phyloP scores from a whole-genome alignment of 176 grass and related monocot genomes.

The Hordeum marinum region DNA sequence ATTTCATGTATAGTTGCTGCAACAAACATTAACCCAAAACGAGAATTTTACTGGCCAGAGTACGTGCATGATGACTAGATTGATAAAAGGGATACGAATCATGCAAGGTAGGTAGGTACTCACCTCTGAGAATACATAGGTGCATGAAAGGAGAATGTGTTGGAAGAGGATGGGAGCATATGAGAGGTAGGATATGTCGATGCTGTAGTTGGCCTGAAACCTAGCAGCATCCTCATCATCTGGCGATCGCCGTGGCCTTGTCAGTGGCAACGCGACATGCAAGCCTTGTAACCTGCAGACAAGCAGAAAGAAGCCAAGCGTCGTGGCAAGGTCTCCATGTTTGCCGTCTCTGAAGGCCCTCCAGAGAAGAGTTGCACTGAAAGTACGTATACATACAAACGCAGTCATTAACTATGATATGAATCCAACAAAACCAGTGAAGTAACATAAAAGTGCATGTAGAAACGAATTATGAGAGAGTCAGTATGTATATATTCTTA shows the following conservation, averaged over 20 bases:
- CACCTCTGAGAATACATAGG: not conserved
- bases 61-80: not conserved
- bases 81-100: not conserved
- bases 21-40: not conserved
- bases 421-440: too few species aligned
- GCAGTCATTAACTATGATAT: too few species aligned
- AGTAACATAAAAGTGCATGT: too few species aligned
- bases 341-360: not conserved
- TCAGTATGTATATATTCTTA: not conserved
- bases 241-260: too few species aligned
- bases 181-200: not conserved
- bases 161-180: constrained; percentile 1
- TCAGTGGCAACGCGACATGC: not conserved
- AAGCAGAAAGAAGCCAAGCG: not conserved
- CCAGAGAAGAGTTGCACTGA: not conserved
- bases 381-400: not conserved
- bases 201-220: not conserved
- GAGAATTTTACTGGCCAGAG: too few species aligned
- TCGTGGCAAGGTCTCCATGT: not conserved
- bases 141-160: not conserved
- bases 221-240: not conserved
- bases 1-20: not conserved
- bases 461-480: too few species aligned
- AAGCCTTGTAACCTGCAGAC: not conserved
- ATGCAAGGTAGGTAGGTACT: not conserved